These are phyloP conservation scores for Gymnopilus dilepis DNA, from an alignment of 768 basidiomycete species.

Conservation along the genomic window DNA sequence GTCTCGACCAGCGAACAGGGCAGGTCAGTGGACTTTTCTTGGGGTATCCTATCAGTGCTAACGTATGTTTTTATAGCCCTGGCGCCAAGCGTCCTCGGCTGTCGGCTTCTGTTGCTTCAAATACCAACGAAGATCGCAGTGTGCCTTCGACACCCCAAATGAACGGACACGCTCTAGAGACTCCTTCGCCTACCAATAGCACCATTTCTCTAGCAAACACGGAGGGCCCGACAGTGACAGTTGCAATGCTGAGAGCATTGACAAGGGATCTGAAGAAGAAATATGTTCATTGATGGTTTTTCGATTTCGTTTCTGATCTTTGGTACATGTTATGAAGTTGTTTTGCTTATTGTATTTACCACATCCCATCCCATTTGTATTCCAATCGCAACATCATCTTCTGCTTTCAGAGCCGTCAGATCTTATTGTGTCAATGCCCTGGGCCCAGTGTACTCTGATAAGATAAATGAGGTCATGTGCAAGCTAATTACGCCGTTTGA, in stretches of 20 bases:
- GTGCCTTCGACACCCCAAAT: conserved; percentile 38
- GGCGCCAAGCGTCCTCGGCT: conserved; percentile 51
- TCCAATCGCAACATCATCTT: conserved; percentile 1
- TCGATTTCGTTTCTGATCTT: conserved; percentile 13
- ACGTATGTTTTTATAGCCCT: conserved; percentile 20
- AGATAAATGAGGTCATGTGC: conserved; percentile 5
- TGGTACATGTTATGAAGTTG: conserved; percentile 8
- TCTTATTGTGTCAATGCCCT: not conserved
- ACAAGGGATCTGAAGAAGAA: conserved; percentile 59
- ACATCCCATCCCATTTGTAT: not conserved
- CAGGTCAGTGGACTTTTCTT: conserved; percentile 44
- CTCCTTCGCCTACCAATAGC: conserved; percentile 54
- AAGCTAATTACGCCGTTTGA: not conserved
- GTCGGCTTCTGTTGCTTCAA: conserved; percentile 38
- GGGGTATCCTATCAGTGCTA: not conserved
- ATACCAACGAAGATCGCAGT: conserved; percentile 38
- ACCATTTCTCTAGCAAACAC: conserved; percentile 43
- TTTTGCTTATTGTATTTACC: conserved; percentile 10
- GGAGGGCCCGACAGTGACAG: conserved; percentile 49
- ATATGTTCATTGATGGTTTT: conserved; percentile 35
- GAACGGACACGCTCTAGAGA: conserved; percentile 28
- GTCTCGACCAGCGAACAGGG: conserved; percentile 40
- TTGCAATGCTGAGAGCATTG: conserved; percentile 68
- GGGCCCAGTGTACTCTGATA: not conserved
- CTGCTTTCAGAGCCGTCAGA: too few species aligned